A percentile compares a stretch with the other conserved stretches of the same genome.
Conservation (phyloP, 441 rosid species). For the Populus hybrid region DNA sequence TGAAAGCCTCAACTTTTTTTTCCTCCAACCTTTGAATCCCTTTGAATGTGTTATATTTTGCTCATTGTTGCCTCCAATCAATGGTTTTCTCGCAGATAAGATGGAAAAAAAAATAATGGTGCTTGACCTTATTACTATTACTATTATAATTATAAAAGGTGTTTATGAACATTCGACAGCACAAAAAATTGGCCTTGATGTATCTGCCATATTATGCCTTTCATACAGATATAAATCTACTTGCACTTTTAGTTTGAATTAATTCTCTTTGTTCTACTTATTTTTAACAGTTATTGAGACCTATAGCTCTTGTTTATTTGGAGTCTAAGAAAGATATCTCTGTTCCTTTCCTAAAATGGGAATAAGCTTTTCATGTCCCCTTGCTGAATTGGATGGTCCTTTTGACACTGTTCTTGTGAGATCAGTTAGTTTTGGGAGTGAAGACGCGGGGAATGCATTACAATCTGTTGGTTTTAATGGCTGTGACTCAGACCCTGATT, state of each 20-base stretch:
- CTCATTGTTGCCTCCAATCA: background rate
- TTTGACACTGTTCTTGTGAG: slow-evolving; percentile 47
- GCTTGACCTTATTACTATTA: too few relatives aligned
- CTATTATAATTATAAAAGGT: background rate
- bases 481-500: slow-evolving; percentile 32
- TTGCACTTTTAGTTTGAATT: background rate
- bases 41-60: too few relatives aligned
- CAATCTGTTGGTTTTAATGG: slow-evolving; percentile 49
- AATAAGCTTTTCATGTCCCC: slow-evolving; percentile 39
- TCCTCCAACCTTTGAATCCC: background rate
- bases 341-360: slow-evolving; percentile 36
- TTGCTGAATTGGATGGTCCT: slow-evolving; percentile 38
- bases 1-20: background rate
- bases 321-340: background rate
- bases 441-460: slow-evolving; percentile 30
- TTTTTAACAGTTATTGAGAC: slow-evolving; percentile 7
- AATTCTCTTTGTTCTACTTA: background rate
- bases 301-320: background rate
- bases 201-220: background rate
- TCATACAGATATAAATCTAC: background rate
- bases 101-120: background rate
- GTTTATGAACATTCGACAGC: background rate
- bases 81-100: background rate
- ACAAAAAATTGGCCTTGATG: background rate
- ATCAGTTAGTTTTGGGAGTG: slow-evolving; percentile 43